phyloP scores from a whole-genome alignment of 2,329 filamentous ascomycete genomes.

The Trichothecium roseum region DNA sequence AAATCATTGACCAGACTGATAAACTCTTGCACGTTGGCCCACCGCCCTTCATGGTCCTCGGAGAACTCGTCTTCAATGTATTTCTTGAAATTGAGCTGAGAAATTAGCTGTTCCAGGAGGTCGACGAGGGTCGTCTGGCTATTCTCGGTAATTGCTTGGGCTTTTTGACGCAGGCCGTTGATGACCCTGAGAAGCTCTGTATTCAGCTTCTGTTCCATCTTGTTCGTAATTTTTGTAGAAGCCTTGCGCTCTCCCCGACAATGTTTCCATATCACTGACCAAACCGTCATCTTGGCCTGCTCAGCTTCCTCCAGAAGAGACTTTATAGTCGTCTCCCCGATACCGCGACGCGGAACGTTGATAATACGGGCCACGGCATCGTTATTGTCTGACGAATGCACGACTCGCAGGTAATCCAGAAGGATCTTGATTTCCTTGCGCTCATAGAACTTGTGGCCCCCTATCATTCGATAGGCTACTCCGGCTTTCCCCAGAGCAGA shows the following conservation, averaged over 20 bases:
- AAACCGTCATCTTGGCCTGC: conserved; percentile 56
- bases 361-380: conserved; percentile 77
- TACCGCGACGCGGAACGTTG: conserved; percentile 70
- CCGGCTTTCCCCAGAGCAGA: conserved; percentile 68
- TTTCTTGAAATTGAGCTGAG: conserved; percentile 61
- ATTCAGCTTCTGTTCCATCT: conserved; percentile 42
- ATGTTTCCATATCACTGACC: conserved; percentile 56
- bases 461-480: conserved; percentile 86
- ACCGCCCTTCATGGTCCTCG: conserved; percentile 67
- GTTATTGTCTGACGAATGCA: conserved; percentile 77
- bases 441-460: conserved; percentile 83
- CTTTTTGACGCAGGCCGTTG: conserved; percentile 17
- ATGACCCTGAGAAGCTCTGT: conserved; percentile 37
- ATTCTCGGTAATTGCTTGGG: conserved; percentile 14
- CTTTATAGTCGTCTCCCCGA: conserved; percentile 72
- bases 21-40: conserved; percentile 88
- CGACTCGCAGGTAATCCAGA: conserved; percentile 77
- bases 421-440: conserved; percentile 79
- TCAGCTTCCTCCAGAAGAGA: conserved; percentile 69
- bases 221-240: conserved; percentile 37
- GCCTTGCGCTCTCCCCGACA: conserved; percentile 37
- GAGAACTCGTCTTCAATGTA: conserved; percentile 62
- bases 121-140: conserved; percentile 29
- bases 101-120: conserved; percentile 42
- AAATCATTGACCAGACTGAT: conserved; percentile 69